Conservation (phyloP, 2,329 filamentous ascomycete species). For the Ophiocordyceps robertsii region DNA sequence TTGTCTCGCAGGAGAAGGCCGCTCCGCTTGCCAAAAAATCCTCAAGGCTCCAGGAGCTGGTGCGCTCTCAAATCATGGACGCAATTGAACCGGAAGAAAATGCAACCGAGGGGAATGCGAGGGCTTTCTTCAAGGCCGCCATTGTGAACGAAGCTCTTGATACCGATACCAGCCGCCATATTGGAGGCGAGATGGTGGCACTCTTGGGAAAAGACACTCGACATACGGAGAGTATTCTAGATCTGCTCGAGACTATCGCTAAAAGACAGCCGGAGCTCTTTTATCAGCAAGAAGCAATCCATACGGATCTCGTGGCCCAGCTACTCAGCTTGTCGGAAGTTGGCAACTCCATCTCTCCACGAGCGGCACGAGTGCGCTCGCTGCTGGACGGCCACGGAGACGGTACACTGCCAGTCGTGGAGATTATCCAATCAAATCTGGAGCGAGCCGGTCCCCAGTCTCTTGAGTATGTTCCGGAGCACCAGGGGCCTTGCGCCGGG, state of each 20-base stretch:
- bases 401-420: constrained; percentile 30
- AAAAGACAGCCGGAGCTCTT: constrained; percentile 30
- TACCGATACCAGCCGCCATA: constrained; percentile 15
- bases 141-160: constrained; percentile 28
- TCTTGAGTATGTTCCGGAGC: constrained; percentile 28
- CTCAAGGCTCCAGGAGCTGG: constrained; percentile 30
- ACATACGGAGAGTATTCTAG: constrained; percentile 19
- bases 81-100: constrained; percentile 17
- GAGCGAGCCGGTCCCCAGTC: constrained; percentile 34
- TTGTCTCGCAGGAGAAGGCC: constrained; percentile 32
- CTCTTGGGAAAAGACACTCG: constrained; percentile 18
- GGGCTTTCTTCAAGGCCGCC: constrained; percentile 34
- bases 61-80: constrained; percentile 26
- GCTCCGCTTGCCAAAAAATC: constrained; percentile 23
- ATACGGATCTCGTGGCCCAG: constrained; percentile 36
- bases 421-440: constrained; percentile 42
- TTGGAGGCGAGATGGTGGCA: constrained; percentile 21
- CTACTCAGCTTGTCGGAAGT: constrained; percentile 41
- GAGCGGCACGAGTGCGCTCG: constrained; percentile 26
- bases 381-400: constrained; percentile 29
- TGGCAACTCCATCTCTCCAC: constrained; percentile 21
- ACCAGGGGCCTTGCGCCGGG: background rate
- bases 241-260: constrained; percentile 33
- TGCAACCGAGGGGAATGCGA: constrained; percentile 11
- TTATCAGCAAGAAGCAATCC: constrained; percentile 27